A percentile compares a stretch with the other conserved stretches of the same genome.
phyloP scores from a whole-genome alignment of 2,329 filamentous ascomycete genomes.

The Bipolaris victoriae region DNA sequence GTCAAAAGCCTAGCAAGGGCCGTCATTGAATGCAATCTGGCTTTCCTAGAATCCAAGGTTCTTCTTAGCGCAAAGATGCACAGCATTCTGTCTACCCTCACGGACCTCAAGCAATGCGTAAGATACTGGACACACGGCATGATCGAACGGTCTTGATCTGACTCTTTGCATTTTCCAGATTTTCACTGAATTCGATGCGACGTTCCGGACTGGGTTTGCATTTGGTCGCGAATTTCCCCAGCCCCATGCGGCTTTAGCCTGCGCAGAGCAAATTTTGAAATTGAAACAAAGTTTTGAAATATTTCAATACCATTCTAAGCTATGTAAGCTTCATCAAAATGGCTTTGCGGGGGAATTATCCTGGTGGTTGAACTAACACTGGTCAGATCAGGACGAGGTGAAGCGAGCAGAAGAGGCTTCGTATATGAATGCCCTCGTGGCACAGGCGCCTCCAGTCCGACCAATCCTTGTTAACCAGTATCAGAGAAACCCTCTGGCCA shows the following conservation, averaged over 20 bases:
- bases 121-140: not conserved
- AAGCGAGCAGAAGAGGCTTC: not conserved
- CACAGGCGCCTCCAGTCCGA: not conserved
- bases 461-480: not conserved
- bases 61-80: not conserved
- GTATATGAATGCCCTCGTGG: not conserved
- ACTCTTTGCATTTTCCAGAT: not conserved
- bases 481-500: not conserved
- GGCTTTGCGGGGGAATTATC: not conserved
- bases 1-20: not conserved
- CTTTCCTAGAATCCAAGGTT: not conserved
- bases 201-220: not conserved
- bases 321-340: not conserved
- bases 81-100: not conserved
- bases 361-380: not conserved
- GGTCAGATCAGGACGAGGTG: not conserved
- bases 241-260: not conserved
- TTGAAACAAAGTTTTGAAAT: not conserved
- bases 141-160: not conserved
- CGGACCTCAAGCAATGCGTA: not conserved
- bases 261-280: not conserved
- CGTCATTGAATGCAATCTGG: not conserved
- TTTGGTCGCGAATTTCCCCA: not conserved
- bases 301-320: not conserved
- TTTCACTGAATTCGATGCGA: not conserved